These are phyloP conservation scores for Verticillium zaregamsianum DNA, from an alignment of 2,329 filamentous ascomycete genomes.

Conservation along the genomic window DNA sequence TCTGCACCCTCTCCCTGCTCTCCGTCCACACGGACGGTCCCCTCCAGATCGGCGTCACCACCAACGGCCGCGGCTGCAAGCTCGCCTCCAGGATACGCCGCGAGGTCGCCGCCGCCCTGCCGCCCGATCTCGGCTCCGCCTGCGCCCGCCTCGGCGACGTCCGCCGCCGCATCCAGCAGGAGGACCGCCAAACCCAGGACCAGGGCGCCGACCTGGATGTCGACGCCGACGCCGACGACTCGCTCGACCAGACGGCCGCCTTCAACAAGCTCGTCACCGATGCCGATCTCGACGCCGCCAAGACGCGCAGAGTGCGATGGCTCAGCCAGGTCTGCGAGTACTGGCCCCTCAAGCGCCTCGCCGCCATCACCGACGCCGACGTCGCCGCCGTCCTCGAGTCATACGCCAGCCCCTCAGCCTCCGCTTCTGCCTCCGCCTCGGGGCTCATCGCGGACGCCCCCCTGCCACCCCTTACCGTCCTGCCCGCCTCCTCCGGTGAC, in stretches of 20 bases:
- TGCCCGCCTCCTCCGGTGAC: conserved; percentile 6
- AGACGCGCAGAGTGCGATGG: conserved; percentile 85
- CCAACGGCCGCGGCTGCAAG: conserved; percentile 92
- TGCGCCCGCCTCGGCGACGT: conserved; percentile 74
- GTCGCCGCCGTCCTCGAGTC: conserved; percentile 71
- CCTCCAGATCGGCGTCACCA: conserved; percentile 91
- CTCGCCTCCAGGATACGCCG: conserved; percentile 83
- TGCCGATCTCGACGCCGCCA: conserved; percentile 67
- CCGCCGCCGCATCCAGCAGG: conserved; percentile 66
- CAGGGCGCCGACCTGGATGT: conserved; percentile 34
- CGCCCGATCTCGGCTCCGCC: conserved; percentile 68
- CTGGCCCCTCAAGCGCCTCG: conserved; percentile 84
- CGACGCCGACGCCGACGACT: conserved; percentile 48
- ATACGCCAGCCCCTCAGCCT: conserved; percentile 43
- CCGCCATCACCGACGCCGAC: conserved; percentile 74
- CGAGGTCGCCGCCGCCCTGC: conserved; percentile 79
- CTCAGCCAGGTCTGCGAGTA: conserved; percentile 96
- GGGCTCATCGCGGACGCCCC: background rate
- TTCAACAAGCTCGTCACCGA: conserved; percentile 83
- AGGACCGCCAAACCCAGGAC: conserved; percentile 50
- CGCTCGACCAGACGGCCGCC: conserved; percentile 67
- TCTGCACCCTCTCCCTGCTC: conserved; percentile 87
- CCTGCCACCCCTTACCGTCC: conserved; percentile 2
- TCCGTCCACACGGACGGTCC: conserved; percentile 88
- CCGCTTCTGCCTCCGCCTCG: too few species aligned